phyloP scores from a whole-genome alignment of 179 eudicot species.

The Amaranthus tricolor region DNA sequence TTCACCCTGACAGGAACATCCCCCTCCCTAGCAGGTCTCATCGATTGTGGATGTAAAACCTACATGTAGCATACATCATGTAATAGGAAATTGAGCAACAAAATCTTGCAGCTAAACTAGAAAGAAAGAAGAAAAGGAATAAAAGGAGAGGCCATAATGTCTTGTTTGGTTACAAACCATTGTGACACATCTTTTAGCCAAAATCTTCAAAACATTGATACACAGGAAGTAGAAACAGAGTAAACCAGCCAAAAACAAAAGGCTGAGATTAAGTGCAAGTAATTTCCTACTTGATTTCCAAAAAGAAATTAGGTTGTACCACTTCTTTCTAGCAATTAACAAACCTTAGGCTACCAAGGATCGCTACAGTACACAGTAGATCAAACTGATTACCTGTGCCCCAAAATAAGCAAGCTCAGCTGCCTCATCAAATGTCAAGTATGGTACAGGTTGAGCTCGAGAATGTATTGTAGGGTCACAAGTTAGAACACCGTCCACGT shows the following conservation, averaged over 20 bases:
- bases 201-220: background rate
- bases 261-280: background rate
- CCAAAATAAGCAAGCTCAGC: constrained; percentile 57
- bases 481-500: constrained; percentile 49
- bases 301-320: background rate
- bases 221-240: background rate
- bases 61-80: constrained; percentile 18
- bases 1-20: constrained; percentile 94
- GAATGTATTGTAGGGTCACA: constrained; percentile 45
- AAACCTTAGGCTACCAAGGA: background rate
- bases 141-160: background rate
- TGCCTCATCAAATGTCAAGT: constrained; percentile 51
- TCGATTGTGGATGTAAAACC: constrained; percentile 98
- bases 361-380: background rate
- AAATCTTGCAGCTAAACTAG: background rate
- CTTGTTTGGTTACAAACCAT: background rate
- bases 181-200: constrained; percentile 3
- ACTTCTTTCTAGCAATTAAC: background rate
- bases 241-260: background rate
- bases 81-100: background rate
- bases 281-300: background rate
- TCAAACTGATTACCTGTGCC: constrained; percentile 37
- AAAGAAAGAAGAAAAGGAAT: background rate
- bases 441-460: constrained; percentile 44
- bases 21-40: constrained; percentile 96